Evolutionary conservation across 306 rosid species (phyloP).

Genomic region (Geum urbanum): DNA sequence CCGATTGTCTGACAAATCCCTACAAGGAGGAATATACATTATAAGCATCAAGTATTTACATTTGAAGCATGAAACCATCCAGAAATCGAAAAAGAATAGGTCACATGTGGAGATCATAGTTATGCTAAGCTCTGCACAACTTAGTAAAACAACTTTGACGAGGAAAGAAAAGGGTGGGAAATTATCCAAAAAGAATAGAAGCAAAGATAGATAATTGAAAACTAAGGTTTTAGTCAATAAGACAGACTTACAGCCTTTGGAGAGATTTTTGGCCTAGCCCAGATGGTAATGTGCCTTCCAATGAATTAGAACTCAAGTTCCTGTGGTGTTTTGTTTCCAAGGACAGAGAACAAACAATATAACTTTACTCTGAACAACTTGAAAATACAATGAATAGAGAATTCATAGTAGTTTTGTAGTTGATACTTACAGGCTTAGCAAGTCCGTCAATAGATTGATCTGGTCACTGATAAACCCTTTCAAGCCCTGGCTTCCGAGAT

Average conservation of each 20-base stretch:
- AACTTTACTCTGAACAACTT: background rate
- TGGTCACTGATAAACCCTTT: conserved; percentile 77
- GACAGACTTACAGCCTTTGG: conserved; percentile 58
- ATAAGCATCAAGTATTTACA: background rate
- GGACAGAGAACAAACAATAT: background rate
- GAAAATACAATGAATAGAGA: background rate
- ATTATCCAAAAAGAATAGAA: conserved; percentile 11
- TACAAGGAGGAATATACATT: conserved; percentile 19
- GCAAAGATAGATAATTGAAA: background rate
- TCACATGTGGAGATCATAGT: background rate
- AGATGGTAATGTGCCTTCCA: conserved; percentile 60
- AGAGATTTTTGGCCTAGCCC: conserved; percentile 75
- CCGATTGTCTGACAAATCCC: conserved; percentile 89
- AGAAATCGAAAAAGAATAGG: background rate
- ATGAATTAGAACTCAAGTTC: conserved; percentile 77
- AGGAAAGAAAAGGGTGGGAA: background rate
- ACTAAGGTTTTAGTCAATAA: conserved; percentile 13
- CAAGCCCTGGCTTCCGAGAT: conserved; percentile 93
- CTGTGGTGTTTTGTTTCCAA: conserved; percentile 32
- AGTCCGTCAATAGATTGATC: conserved; percentile 75
- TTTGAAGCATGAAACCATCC: background rate
- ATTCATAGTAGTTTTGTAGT: conserved; percentile 14
- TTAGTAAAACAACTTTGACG: background rate
- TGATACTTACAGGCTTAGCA: conserved; percentile 97
- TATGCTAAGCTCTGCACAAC: background rate